Evolutionary conservation across 495 filamentous ascomycete species (phyloP), one percentile per base, ranked within the genome.

Genomic region (Podospora conica): DNA sequence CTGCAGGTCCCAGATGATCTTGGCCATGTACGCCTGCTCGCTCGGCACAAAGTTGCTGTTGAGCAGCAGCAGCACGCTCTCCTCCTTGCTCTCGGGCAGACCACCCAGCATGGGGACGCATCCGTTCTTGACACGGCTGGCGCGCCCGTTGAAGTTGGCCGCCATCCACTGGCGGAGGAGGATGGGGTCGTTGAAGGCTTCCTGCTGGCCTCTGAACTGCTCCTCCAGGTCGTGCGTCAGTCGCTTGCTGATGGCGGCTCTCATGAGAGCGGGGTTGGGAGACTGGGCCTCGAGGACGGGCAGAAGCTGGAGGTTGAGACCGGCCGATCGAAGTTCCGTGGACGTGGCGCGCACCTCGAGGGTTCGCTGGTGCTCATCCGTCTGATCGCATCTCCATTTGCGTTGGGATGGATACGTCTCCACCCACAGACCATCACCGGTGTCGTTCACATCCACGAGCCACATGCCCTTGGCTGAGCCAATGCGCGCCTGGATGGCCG

Each of bases 391-490:
- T 3, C 84, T 73, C 73, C 95, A 93, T 66, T 98, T 98, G 8
- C 86, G 71, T 67, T 98, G 94, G 0, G 90, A 94, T 6, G 87
- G 82, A 3, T 84, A 89, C 8, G 96, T 87, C 64, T 92, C 85
- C 63, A 97, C 92, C 88, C 90, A 96, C 9, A 82, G 77, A 0
- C 80, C 72, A 31, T 75, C 71, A 9, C 63, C 68, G 3, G 73
- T 72, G 65, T 83, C 79, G 8, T 64, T 78, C 9, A 80, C 80
- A 68, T 89, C 86, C 18, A 94, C 81, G 76, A 93, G 86, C 93
- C 94, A 97, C 53, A 97, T 78, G 3, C 95, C 95, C 75, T 98
- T 97, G 1, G 91, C 91, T 7, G 90, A 87, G 3, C 88, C 90
- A 66, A 98, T 87, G 53, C 94, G 82, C 11, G 82, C 94, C 77